phyloP scores from a whole-genome alignment of 371 early-diverging fungal genomes.

The Entomophthora muscae region DNA sequence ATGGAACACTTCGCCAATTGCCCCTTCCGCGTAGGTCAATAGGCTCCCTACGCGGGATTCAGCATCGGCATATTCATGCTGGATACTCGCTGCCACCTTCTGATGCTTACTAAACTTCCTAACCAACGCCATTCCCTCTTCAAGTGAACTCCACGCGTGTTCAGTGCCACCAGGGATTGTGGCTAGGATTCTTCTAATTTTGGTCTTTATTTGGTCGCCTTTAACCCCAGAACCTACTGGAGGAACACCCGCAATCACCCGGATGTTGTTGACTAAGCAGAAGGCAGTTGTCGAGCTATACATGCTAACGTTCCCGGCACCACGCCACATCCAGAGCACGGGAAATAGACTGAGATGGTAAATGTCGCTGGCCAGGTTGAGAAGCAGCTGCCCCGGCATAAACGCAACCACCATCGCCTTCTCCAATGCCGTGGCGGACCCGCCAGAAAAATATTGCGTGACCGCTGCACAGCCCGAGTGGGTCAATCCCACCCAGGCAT shows the following conservation, averaged over 20 bases:
- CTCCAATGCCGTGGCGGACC: neutral
- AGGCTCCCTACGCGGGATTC: neutral
- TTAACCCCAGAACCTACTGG: neutral
- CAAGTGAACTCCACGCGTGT: neutral
- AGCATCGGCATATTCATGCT: neutral
- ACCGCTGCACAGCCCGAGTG: neutral
- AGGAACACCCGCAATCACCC: neutral
- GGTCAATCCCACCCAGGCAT: neutral
- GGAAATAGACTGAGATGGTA: neutral
- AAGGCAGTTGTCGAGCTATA: neutral
- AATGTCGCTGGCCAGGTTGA: neutral
- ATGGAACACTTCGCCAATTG: neutral
- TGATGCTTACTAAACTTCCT: neutral
- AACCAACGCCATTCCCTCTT: neutral
- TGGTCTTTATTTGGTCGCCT: neutral
- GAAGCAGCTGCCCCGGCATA: neutral
- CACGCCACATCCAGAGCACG: neutral
- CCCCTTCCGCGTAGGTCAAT: neutral
- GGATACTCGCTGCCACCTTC: neutral
- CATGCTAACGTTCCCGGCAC: neutral
- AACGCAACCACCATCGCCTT: neutral
- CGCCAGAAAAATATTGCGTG: neutral
- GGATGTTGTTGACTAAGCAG: neutral
- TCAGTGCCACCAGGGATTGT: neutral
- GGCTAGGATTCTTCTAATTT: neutral